Evolutionary conservation across 352 stramenopile species (phyloP), one percentile per base, ranked within the genome.

Genomic region (Phytophthora pseudosyringae): DNA sequence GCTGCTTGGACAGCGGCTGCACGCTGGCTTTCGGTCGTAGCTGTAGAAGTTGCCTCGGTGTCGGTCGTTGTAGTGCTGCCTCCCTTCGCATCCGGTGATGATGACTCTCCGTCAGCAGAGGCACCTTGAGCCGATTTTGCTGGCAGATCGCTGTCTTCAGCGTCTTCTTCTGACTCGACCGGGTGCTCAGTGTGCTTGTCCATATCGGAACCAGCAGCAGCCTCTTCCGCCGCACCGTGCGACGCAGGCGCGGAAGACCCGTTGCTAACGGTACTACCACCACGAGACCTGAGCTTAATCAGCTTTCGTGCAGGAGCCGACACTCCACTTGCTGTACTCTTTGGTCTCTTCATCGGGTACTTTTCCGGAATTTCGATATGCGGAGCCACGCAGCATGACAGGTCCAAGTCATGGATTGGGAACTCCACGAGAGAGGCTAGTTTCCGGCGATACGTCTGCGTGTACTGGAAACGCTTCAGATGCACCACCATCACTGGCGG

Each of bases 401-500:
- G 77, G 76, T 99, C 97, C 8, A 99, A 76, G 5, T 86, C 89
- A 67, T 98, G 83, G 43, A 99, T 93, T 9, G 97, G 97, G 68
- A 99, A 99, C 66, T 98, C 80, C 7, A 99, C 97, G 10, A 98
- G 85, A 26, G 91, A 97, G 25, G 89, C 82, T 16, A 96, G 62
- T 48, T 96, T 96, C 15, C 88, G 76, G 10, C 88, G 86, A 57
- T 96, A 96, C 18, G 88, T 97, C 47, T 98, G 88, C 7, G 93
- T 98, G 77, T 98, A 99, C 68, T 99, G 93, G 73, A 99, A 99
- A 40, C 98, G 88, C 85, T 99, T 99, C 33, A 99, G 79, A 73
- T 99, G 97, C 28, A 99, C 78, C 18, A 99, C 98, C 62, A 99
- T 96, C 11, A 99, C 97, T 10, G 98, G 96, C 1, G 98, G 98